Evolutionary conservation across 2,329 filamentous ascomycete species (phyloP).

Genomic region (Aspergillus aculeatus): DNA sequence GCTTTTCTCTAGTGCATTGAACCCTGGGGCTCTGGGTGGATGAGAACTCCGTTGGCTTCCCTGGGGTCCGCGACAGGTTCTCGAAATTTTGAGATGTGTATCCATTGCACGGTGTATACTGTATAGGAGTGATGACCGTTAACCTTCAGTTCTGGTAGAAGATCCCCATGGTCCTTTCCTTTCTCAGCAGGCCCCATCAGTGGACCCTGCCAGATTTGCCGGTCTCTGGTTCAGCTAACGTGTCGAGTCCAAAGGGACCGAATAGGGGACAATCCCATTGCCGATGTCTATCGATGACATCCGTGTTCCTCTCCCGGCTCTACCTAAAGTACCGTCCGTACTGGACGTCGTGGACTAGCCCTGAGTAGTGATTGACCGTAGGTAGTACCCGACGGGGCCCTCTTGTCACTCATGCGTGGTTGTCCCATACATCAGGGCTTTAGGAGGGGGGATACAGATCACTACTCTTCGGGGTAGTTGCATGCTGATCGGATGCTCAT

Average conservation of each 20-base stretch:
- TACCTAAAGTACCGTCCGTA: neutral
- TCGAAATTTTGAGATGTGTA: neutral
- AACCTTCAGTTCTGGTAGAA: conserved; percentile 19
- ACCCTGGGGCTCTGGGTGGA: conserved; percentile 7
- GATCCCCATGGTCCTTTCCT: conserved; percentile 22
- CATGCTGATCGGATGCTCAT: neutral
- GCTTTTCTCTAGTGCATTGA: conserved; percentile 11
- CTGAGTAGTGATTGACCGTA: neutral
- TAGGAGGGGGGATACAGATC: neutral
- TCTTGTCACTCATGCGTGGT: neutral
- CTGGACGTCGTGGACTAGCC: neutral
- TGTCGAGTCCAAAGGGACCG: conserved; percentile 13
- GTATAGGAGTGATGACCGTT: conserved; percentile 11
- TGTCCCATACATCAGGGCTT: neutral
- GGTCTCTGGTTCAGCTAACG: conserved; percentile 10
- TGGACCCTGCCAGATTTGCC: conserved; percentile 22
- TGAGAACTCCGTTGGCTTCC: conserved; percentile 8
- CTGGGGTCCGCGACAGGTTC: conserved; percentile 2
- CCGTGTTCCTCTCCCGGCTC: neutral
- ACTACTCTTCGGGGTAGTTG: neutral
- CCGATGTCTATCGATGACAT: conserved; percentile 1
- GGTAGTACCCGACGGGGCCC: conserved; percentile 3
- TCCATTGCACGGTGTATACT: neutral
- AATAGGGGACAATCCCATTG: conserved; percentile 11
- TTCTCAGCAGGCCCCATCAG: conserved; percentile 28